Percentiles rank a stretch among this genome's conserved stretches.
Conservation (phyloP, 495 filamentous ascomycete species). For the Hypoxylon cercidicola region DNA sequence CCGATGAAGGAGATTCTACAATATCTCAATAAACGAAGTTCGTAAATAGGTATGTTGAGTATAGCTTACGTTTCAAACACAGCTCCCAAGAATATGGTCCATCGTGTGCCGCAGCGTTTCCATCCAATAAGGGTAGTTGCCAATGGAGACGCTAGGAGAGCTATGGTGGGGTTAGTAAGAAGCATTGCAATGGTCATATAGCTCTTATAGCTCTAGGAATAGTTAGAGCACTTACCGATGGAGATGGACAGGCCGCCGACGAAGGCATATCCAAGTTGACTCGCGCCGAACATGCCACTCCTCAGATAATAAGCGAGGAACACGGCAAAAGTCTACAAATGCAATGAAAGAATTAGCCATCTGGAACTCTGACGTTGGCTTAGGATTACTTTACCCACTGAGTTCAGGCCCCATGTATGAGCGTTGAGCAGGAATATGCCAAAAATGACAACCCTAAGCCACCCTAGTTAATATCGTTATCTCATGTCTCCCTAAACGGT, state of each 20-base stretch:
- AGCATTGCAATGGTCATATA: constrained; percentile 47
- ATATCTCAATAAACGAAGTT: background rate
- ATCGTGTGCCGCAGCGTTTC: constrained; percentile 61
- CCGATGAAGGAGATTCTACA: constrained; percentile 65
- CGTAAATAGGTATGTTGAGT: background rate
- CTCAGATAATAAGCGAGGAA: constrained; percentile 78
- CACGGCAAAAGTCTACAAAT: constrained; percentile 69
- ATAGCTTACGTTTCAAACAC: constrained; percentile 64
- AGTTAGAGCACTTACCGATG: constrained; percentile 44
- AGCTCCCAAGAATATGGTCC: constrained; percentile 68
- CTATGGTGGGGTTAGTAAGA: constrained; percentile 55
- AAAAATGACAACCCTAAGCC: constrained; percentile 60
- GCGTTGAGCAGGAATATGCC: constrained; percentile 64
- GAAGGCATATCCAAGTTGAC: constrained; percentile 72
- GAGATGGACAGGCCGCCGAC: constrained; percentile 78
- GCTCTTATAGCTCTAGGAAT: background rate
- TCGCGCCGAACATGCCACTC: constrained; percentile 66
- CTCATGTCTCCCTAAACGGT: background rate
- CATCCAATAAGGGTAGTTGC: constrained; percentile 67
- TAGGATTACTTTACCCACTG: constrained; percentile 48
- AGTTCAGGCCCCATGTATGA: constrained; percentile 70
- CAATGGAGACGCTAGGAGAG: constrained; percentile 71
- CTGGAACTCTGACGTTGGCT: background rate
- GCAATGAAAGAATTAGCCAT: constrained; percentile 8
- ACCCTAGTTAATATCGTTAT: constrained; percentile 8